Percentiles rank a stretch among this genome's conserved stretches.
These are phyloP conservation scores for Cochlearia excelsa DNA, from an alignment of 345 rosid genomes.

Conservation along the genomic window DNA sequence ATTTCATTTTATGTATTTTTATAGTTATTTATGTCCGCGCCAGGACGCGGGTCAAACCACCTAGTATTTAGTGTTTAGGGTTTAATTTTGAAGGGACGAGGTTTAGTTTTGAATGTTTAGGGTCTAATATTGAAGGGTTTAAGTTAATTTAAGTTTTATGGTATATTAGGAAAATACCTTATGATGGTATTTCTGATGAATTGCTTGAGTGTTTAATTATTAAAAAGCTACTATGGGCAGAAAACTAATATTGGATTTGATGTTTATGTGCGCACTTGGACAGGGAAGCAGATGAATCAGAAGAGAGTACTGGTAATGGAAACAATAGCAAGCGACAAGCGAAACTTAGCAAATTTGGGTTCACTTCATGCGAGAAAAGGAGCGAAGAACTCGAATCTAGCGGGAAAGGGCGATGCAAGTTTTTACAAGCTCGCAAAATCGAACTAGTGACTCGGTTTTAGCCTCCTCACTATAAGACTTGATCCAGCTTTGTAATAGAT, in stretches of 20 bases:
- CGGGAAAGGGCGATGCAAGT: constrained; percentile 85
- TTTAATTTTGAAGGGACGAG: no score
- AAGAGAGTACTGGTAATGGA: constrained; percentile 47
- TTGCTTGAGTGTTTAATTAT: no score
- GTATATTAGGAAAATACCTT: no score
- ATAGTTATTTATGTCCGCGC: no score
- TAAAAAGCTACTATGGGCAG: not conserved
- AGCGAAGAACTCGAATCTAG: constrained; percentile 74
- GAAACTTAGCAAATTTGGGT: constrained; percentile 69
- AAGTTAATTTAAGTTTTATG: no score
- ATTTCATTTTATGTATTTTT: no score
- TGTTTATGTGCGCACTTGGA: constrained; percentile 25
- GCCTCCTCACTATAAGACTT: constrained; percentile 9
- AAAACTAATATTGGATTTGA: constrained; percentile 1
- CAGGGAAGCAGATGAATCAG: constrained; percentile 72
- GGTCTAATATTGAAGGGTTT: no score
- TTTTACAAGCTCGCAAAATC: constrained; percentile 73
- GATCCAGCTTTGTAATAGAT: not conserved
- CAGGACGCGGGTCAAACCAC: no score
- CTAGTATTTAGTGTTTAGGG: no score
- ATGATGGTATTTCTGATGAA: no score
- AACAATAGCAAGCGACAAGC: constrained; percentile 58
- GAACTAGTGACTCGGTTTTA: constrained; percentile 70
- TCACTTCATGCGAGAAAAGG: constrained; percentile 58
- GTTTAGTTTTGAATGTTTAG: no score